A percentile compares a stretch with the other conserved stretches of the same genome.
phyloP scores from a whole-genome alignment of 148 eudicot species.

The Polygonum maritimum region DNA sequence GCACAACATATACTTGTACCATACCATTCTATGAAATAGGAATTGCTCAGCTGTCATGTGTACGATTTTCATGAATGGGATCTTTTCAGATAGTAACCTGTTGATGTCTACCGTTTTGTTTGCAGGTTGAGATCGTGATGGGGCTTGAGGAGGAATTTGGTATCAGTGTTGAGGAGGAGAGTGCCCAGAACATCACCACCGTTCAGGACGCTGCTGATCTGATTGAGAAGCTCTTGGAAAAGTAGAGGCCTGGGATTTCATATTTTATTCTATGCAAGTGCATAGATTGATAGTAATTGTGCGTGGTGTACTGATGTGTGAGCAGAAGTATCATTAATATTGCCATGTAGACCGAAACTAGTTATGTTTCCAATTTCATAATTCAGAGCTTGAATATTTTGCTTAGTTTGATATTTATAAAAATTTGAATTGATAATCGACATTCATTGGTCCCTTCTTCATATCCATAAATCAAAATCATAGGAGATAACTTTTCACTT shows the following conservation, averaged over 20 bases:
- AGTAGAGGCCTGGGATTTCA: constrained; percentile 4
- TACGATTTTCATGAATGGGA: not conserved
- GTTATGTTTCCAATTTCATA: constrained; percentile 2
- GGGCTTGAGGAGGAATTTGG: constrained; percentile 50
- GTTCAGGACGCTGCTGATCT: constrained; percentile 53
- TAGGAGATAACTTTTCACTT: too few relatives aligned
- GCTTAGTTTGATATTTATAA: not conserved
- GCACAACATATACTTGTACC: not conserved
- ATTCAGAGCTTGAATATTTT: not conserved
- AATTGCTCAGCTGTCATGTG: too few relatives aligned
- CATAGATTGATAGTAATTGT: constrained; percentile 1
- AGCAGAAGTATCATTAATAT: not conserved
- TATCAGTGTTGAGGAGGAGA: constrained; percentile 52
- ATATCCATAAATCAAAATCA: not conserved
- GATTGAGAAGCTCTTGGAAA: constrained; percentile 35
- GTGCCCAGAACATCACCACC: constrained; percentile 34
- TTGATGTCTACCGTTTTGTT: not conserved
- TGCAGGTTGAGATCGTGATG: constrained; percentile 65
- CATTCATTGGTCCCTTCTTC: not conserved
- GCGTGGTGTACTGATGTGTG: not conserved
- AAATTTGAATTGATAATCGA: not conserved
- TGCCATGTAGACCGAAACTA: not conserved
- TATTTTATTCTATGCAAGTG: not conserved
- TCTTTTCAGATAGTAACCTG: not conserved
- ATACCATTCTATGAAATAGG: too few relatives aligned